Evolutionary conservation across 2,329 filamentous ascomycete genomes (phyloP).

Genomic region (Xylaria sp.): DNA sequence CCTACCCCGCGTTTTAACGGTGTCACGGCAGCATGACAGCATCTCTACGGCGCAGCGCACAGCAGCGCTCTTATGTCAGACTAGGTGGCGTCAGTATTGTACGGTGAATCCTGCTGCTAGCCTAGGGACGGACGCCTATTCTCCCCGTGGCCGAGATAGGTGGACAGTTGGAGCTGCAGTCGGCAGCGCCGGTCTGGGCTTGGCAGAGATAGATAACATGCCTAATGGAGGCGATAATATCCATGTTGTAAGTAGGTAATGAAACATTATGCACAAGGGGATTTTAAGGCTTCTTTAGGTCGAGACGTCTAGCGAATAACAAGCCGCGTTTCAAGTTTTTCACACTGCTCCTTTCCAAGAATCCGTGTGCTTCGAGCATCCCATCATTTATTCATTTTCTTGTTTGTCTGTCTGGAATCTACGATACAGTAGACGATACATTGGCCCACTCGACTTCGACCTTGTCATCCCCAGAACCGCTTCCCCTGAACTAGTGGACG

Average conservation of each 20-base stretch:
- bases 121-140: conserved; percentile 9
- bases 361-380: background rate
- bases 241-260: too few species aligned
- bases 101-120: conserved; percentile 4
- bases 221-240: too few species aligned
- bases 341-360: conserved; percentile 2
- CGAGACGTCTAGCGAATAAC: conserved; percentile 1
- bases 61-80: background rate
- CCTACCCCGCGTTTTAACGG: background rate
- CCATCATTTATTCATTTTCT: background rate
- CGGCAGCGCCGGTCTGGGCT: conserved; percentile 15
- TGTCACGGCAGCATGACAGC: too few species aligned
- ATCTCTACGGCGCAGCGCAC: too few species aligned
- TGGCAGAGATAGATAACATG: background rate
- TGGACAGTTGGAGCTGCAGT: background rate
- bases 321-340: background rate
- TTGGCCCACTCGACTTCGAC: too few species aligned
- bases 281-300: conserved; percentile 19
- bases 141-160: conserved; percentile 9
- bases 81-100: conserved; percentile 8
- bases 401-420: too few species aligned
- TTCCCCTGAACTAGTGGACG: background rate
- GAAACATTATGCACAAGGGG: conserved; percentile 9
- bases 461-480: background rate
- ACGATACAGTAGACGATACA: too few species aligned